Conservation (phyloP, 495 filamentous ascomycete species). For the Penicillium mononematosum region DNA sequence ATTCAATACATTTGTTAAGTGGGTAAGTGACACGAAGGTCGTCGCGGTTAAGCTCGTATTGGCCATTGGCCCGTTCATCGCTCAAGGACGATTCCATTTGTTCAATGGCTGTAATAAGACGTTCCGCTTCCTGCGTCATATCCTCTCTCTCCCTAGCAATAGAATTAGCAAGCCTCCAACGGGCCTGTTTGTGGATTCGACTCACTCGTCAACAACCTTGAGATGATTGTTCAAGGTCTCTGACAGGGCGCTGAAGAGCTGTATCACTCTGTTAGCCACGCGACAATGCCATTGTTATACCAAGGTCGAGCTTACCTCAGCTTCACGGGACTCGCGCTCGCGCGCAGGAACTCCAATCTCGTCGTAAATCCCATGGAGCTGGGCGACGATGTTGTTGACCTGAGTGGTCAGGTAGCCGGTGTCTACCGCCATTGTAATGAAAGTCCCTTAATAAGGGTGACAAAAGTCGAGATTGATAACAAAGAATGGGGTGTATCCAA, state of each 20-base stretch:
- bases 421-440: conserved; percentile 72
- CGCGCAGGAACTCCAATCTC: conserved; percentile 89
- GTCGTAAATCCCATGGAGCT: conserved; percentile 91
- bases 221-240: conserved; percentile 85
- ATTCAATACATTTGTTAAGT: conserved; percentile 70
- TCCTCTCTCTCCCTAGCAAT: conserved; percentile 74
- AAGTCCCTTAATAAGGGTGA: conserved; percentile 9
- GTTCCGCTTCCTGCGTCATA: conserved; percentile 81
- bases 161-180: conserved; percentile 10
- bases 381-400: conserved; percentile 85
- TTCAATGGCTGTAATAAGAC: conserved; percentile 76
- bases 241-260: conserved; percentile 86
- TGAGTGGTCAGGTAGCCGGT: conserved; percentile 88
- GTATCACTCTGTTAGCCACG: conserved; percentile 10
- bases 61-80: conserved; percentile 62
- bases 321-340: conserved; percentile 84
- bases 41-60: conserved; percentile 60
- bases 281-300: not conserved
- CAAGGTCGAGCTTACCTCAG: conserved; percentile 61
- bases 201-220: conserved; percentile 67
- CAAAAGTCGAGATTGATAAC: conserved; percentile 10
- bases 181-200: conserved; percentile 10
- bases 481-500: conserved; percentile 22
- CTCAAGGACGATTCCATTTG: conserved; percentile 93
- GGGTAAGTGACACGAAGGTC: conserved; percentile 76